Evolutionary conservation across 1,284 basidiomycete genomes (phyloP), one percentile per base, ranked within the genome.

Genomic region (Coniferiporia weirii): DNA sequence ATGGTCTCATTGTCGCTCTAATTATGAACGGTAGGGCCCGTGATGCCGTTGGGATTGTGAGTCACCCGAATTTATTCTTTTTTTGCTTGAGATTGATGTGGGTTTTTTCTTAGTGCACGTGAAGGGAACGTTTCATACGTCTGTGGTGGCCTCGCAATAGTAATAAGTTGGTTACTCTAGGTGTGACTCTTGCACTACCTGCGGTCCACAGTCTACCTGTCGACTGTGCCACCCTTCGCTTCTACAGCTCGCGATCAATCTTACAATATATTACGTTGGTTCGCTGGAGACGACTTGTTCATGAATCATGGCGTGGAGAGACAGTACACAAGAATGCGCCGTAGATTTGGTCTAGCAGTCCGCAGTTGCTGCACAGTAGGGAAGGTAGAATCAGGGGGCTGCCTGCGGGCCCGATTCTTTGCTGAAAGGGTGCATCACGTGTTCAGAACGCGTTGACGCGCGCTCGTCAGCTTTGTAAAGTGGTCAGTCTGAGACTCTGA

Each of bases 1-100:
- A 95, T 70, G 93, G 56, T 35, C 62, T 64, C 22, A 64, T 65
- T 52, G 64, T 63, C 38, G 62, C 64, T 34, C 52, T 64, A 8
- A 63, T 66, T 57, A 59, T 65, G 59, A 61, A 64, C 50, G 48
- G 60, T 9, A 38, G 57, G 13, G 57, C 43, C 20, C 36, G 50
- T 48, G 57, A 59, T 17, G 61, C 61, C 13, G 53, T 35, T 12
- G 57, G 57, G 15, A 40, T 62, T n/a, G 61, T 62, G 13, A 62
- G 61, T 59, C 34, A 19, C 4, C 40, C 17, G 19, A 3, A 45
- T 48, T n/a, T 8, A 20, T 36, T 6, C 20, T 4, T 52, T 19
- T 6, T 34, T 48, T 19, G n/a, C 52, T 20, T 12, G 45, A 13
- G 20, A 34, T 32, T 52, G 35, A 58, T 6, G 4, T 55, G n/a